Evolutionary conservation across 202 grass and related monocot species (phyloP), one percentile per base, ranked within the genome.

Genomic region (Dendrocalamus latiflorus): DNA sequence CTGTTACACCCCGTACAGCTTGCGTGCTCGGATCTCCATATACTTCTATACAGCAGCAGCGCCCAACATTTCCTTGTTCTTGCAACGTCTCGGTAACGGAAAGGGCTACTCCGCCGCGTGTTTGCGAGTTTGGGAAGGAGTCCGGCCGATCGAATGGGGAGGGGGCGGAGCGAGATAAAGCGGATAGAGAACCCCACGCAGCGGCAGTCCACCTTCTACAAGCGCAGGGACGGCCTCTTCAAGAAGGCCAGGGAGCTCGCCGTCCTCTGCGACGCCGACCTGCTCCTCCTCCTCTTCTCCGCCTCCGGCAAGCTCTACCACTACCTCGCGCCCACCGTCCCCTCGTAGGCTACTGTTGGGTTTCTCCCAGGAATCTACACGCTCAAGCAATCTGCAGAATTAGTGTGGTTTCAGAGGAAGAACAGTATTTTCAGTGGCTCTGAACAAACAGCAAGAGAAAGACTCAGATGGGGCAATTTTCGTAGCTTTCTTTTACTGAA

Each of bases 161-260:
- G 93, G 48, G 93, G 96, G 72, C 92, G 93, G 75, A 92, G 91
- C 68, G 96, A 99, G 93, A 96, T 99, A 92, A 99, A 94, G 91
- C 91, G 91, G 87, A 99, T 96, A 81, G 96, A 95, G 77, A 99
- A 99, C 83, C 83, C 91, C 17, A 91, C 87, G 63, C 96, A 96
- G 87, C 90, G 96, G 74, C 96, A 99, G 85, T 99, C 96, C 58
- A 99, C 93, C 78, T 99, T 99, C 93, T 99, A 99, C 90, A 99
- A 99, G 91, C 94, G 96, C 87, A 73, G 96, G 72, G 96, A 99
- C 84, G 96, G 96, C 5, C 80, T 99, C 26, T 99, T 99, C 86
- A 99, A 99, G 91, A 99, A 99, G 87, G 96, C 96, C 24, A 68
- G 90, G 83, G 96, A 96, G 89, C 93, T 99, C 70, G 80, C 93